phyloP scores from a whole-genome alignment of 331 rosid species.

The Ulmus americana region DNA sequence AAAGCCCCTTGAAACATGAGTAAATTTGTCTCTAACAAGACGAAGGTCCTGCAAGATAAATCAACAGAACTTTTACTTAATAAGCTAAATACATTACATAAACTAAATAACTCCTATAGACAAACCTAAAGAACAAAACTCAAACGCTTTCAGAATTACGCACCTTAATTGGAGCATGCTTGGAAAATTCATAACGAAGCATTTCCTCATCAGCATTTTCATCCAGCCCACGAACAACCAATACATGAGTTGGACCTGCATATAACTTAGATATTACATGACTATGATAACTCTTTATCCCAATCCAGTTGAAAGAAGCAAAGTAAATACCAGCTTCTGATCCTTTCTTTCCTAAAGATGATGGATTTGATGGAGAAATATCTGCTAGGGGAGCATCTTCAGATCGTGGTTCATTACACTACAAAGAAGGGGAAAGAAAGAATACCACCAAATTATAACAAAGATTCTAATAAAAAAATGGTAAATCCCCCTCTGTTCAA shows the following conservation, averaged over 20 bases:
- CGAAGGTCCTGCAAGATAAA: constrained; percentile 80
- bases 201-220: constrained; percentile 98
- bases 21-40: constrained; percentile 91
- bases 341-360: constrained; percentile 66
- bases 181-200: constrained; percentile 96
- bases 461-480: no score
- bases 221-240: constrained; percentile 99
- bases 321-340: constrained; percentile 71
- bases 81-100: not conserved
- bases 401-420: constrained; percentile 93
- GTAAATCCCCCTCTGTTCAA: not conserved
- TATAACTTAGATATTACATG: constrained; percentile 12
- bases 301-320: constrained; percentile 8
- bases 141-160: constrained; percentile 7
- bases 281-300: not conserved
- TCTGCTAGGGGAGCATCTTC: constrained; percentile 97
- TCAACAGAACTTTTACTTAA: constrained; percentile 4
- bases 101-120: not conserved
- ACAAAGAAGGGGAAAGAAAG: constrained; percentile 7
- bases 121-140: not conserved
- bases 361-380: constrained; percentile 58
- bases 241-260: constrained; percentile 96
- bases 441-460: no score
- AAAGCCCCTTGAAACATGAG: constrained; percentile 97
- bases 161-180: constrained; percentile 96